These are phyloP conservation scores for Tolypocladium amazonense DNA, from an alignment of 2,329 filamentous ascomycete species.

Conservation along the genomic window DNA sequence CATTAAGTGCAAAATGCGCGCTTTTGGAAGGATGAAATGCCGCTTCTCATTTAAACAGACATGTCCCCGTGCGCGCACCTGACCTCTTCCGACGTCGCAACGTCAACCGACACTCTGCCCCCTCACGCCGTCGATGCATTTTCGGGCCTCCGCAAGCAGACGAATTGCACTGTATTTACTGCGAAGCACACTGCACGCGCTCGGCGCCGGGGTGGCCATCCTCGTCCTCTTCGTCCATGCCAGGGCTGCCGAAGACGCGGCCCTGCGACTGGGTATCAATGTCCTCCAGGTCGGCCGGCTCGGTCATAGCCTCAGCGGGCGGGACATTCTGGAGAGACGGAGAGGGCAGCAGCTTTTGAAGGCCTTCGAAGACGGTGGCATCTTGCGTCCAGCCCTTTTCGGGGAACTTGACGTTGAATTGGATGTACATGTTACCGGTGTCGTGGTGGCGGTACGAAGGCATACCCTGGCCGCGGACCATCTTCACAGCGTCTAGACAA, in stretches of 20 bases:
- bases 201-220: conserved; percentile 65
- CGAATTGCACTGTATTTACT: conserved; percentile 43
- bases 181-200: conserved; percentile 77
- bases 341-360: conserved; percentile 77
- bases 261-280: conserved; percentile 58
- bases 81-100: not conserved
- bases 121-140: not conserved
- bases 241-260: conserved; percentile 55
- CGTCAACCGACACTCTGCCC: not conserved
- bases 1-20: conserved; percentile 4
- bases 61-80: conserved; percentile 10
- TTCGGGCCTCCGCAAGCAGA: not conserved
- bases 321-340: conserved; percentile 52
- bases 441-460: conserved; percentile 92
- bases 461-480: conserved; percentile 96
- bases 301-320: conserved; percentile 79
- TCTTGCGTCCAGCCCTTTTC: conserved; percentile 60
- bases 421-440: conserved; percentile 90
- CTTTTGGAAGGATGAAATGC: conserved; percentile 3
- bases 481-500: conserved; percentile 69
- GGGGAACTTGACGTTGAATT: conserved; percentile 97
- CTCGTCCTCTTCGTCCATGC: conserved; percentile 62
- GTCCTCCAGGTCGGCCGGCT: conserved; percentile 79
- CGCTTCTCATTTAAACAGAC: conserved; percentile 3
- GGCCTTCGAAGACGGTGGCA: conserved; percentile 60